Conservation (phyloP, 106 monocot genomes). For the Allium cepa region DNA sequence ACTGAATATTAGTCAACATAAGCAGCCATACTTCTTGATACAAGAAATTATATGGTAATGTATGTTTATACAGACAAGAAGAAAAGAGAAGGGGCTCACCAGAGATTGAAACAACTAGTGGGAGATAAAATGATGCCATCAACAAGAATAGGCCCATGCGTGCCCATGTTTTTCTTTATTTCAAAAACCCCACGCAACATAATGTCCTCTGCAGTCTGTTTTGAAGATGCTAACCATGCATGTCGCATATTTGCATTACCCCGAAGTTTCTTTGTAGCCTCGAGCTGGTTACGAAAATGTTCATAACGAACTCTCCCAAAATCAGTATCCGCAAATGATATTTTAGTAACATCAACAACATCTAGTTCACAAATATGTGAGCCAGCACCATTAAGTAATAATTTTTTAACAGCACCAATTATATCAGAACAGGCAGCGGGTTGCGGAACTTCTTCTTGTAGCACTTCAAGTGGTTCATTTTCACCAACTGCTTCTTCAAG, state of each 20-base stretch:
- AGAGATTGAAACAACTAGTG: constrained; percentile 46
- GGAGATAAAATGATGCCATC: constrained; percentile 60
- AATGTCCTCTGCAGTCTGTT: constrained; percentile 41
- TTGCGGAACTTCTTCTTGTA: constrained; percentile 9
- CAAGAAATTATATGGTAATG: constrained; percentile 10
- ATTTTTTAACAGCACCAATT: constrained; percentile 31
- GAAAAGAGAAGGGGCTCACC: constrained; percentile 24
- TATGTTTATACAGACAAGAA: constrained; percentile 6
- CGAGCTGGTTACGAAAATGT: constrained; percentile 58
- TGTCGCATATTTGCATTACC: constrained; percentile 83
- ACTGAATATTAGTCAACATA: constrained; percentile 35
- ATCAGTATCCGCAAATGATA: constrained; percentile 26
- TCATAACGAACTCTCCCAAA: constrained; percentile 35
- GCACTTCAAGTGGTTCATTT: constrained; percentile 43
- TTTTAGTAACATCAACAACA: constrained; percentile 51
- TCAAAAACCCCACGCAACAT: constrained; percentile 42
- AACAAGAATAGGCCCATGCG: constrained; percentile 17
- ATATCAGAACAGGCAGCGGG: constrained; percentile 1
- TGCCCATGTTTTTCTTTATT: constrained; percentile 17
- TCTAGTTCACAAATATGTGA: constrained; percentile 42
- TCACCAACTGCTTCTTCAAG: constrained; percentile 21
- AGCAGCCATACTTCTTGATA: constrained; percentile 14
- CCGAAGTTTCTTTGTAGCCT: constrained; percentile 31
- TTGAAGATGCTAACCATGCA: constrained; percentile 81
- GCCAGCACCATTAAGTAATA: constrained; percentile 61